phyloP scores from a whole-genome alignment of 1,284 basidiomycete species.

The Sphagnurus paluster region DNA sequence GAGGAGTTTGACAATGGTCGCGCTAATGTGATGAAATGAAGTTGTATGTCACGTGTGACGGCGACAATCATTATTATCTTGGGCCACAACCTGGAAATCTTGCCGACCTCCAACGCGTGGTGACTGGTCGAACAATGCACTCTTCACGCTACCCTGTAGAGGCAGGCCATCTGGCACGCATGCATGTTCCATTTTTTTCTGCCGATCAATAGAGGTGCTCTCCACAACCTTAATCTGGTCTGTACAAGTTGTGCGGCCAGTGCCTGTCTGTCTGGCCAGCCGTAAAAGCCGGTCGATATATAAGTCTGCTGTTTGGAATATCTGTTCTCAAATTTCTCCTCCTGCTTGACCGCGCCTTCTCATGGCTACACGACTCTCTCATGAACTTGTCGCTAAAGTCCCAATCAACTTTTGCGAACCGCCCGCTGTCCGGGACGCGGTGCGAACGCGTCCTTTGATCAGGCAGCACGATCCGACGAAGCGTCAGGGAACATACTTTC shows the following conservation, averaged over 20 bases:
- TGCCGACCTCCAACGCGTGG: background rate
- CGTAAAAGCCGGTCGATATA: slow-evolving; percentile 10
- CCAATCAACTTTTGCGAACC: background rate
- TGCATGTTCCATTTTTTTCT: background rate
- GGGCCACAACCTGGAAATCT: slow-evolving; percentile 5
- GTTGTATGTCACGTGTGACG: background rate
- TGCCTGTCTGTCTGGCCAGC: no score
- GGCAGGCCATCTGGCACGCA: background rate
- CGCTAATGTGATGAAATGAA: background rate
- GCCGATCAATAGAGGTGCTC: slow-evolving; percentile 1
- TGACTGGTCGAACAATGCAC: slow-evolving; percentile 11
- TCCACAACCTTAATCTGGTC: slow-evolving; percentile 2
- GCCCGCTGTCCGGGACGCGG: background rate
- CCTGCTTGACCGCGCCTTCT: background rate
- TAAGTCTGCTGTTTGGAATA: background rate
- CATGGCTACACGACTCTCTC: slow-evolving; percentile 14
- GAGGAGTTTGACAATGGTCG: background rate
- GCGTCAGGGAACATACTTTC: slow-evolving; percentile 33
- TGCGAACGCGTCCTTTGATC: slow-evolving; percentile 8
- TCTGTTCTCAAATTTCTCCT: background rate
- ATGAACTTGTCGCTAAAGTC: slow-evolving; percentile 10
- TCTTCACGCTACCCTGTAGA: slow-evolving; percentile 6
- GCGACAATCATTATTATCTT: background rate
- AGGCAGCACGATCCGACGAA: slow-evolving; percentile 19
- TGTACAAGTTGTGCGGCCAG: slow-evolving; percentile 5